Conservation (phyloP, 1,284 basidiomycete species). For the Leccinum solheimii region DNA sequence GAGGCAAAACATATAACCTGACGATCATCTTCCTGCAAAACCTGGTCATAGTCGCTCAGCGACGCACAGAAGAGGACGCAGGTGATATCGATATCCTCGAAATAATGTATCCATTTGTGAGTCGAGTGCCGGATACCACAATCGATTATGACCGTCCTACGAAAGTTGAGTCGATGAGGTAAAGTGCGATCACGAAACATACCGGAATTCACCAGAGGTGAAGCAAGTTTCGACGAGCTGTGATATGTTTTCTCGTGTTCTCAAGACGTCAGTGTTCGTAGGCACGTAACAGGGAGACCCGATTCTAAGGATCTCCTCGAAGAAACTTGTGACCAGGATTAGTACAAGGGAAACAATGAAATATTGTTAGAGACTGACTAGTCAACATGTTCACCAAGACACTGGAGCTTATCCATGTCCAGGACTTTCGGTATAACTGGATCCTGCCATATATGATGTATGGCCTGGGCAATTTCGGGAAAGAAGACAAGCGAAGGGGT, state of each 20-base stretch:
- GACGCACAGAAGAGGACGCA: conserved; percentile 6
- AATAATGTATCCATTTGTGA: conserved; percentile 1
- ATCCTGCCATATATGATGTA: conserved; percentile 9
- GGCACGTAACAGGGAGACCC: conserved; percentile 6
- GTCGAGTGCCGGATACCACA: not conserved
- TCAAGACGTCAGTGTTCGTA: conserved; percentile 1
- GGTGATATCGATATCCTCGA: not conserved
- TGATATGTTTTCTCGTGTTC: not conserved
- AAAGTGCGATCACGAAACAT: not conserved
- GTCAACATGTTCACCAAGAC: not conserved
- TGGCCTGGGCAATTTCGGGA: not conserved
- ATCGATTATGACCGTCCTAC: conserved; percentile 1
- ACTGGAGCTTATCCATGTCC: not conserved
- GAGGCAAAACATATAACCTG: not conserved
- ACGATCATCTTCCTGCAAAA: not conserved
- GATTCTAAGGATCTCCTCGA: conserved; percentile 1
- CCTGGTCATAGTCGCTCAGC: conserved; percentile 6
- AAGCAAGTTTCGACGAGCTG: conserved; percentile 1
- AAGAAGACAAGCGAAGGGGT: not conserved
- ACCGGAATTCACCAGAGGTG: conserved; percentile 1
- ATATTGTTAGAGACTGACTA: conserved; percentile 5
- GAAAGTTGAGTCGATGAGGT: not conserved
- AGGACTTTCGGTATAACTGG: conserved; percentile 1
- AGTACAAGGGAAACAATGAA: not conserved
- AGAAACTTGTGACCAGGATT: not conserved